Base-by-base conservation (phyloP, 371 early-diverging fungal genomes). In the Rhizopus delemar region DNA sequence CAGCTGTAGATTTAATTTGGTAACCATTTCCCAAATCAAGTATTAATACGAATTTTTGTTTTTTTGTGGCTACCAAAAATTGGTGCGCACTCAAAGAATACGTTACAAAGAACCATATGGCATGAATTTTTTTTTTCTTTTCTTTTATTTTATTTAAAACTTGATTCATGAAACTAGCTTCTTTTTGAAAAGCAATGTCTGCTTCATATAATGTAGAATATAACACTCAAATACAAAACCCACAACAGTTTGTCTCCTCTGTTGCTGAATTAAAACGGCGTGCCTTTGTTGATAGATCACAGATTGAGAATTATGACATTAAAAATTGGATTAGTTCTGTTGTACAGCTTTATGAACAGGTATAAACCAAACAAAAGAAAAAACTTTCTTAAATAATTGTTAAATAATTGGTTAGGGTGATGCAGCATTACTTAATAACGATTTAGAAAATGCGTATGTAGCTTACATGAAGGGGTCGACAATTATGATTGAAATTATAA, bases 371-470 rank as follows among this genome's bases (percentile, higher is more conserved):
- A 43, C 12, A 39, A 39, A 39, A 38, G 11, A 38, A 38, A 39
- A 39, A 39, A 39, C 39, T 53, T 31, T 8, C 38, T 36, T 13
- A 32, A 22, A 9, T 29, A 41, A 0, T 36, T 34, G 12, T 36
- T 9, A 38, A 28, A 7, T 29, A 29, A 29, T 29, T 22, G 22
- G 22, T 22, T 22, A 71, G 72, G 72, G 63, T 33, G 72, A 71
- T 60, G 29, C 29, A 8, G 68, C 65, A 36, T 48, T 57, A 13
- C 32, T 45, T 11, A 38, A 38, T 6, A 59, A 68, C 31, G 60
- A 65, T 53, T 39, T 71, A 36, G 69, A 68, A 38, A 68, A 57
- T 45, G 68, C 72, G n/a, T 71, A 65, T 39, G 41, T 68, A 15
- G 57, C 50, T 36, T 71, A 71, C 57, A 62, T 68, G 54, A 56